phyloP scores from a whole-genome alignment of 129 eudicot genomes.

The Helianthus annuus region DNA sequence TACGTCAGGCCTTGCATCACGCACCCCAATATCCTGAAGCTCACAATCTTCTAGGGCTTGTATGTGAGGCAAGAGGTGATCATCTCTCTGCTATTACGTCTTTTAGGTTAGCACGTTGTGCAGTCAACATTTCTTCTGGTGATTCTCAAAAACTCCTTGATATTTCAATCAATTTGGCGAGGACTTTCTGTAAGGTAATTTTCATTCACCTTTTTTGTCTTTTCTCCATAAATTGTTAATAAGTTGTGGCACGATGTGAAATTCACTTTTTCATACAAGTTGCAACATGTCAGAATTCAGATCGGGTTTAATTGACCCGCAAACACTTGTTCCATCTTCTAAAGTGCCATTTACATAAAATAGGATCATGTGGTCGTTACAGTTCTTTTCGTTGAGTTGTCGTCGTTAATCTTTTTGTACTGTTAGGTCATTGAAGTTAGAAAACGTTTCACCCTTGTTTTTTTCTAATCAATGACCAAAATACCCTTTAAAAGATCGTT shows the following conservation, averaged over 20 bases:
- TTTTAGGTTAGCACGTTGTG: conserved; percentile 76
- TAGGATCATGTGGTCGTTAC: not conserved
- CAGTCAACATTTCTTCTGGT: conserved; percentile 44
- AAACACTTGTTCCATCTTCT: not conserved
- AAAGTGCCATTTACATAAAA: not conserved
- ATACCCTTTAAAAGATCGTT: not conserved
- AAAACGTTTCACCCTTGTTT: not conserved
- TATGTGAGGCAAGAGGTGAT: conserved; percentile 74
- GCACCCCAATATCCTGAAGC: conserved; percentile 90
- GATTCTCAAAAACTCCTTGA: conserved; percentile 51
- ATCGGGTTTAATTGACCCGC: not conserved
- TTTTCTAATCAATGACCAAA: not conserved
- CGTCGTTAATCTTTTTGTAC: not conserved
- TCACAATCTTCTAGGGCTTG: conserved; percentile 86
- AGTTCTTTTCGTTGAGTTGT: not conserved
- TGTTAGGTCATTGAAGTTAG: not conserved
- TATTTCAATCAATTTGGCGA: conserved; percentile 78
- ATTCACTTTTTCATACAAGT: not conserved
- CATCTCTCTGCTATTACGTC: conserved; percentile 65
- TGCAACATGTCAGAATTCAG: not conserved
- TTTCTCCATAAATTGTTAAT: not conserved
- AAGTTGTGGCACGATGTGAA: not conserved
- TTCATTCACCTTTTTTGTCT: conserved; percentile 11
- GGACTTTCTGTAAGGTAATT: conserved; percentile 83
- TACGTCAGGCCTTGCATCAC: conserved; percentile 87